A percentile compares a stretch with the other conserved stretches of the same genome.
phyloP scores from a whole-genome alignment of 805 yeast genomes.

The Blastobotrys attinorum region DNA sequence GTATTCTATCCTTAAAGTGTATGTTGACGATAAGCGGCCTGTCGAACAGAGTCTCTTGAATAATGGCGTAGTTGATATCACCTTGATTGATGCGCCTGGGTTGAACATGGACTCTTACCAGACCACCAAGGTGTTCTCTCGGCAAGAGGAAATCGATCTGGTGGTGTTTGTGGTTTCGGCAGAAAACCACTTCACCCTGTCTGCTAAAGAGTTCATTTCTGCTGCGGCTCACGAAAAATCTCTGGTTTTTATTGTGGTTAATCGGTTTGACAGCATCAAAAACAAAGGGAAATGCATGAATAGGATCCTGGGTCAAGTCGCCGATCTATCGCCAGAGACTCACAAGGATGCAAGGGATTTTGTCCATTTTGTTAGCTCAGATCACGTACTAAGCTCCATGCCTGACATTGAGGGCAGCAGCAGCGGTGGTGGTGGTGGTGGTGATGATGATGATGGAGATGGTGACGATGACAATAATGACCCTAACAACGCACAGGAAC shows the following conservation, averaged over 20 bases:
- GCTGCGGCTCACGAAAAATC: constrained; percentile 88
- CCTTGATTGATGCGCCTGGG: constrained; percentile 96
- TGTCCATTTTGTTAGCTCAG: constrained; percentile 83
- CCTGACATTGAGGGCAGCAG: constrained; percentile 32
- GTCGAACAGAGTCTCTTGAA: constrained; percentile 61
- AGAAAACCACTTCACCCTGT: constrained; percentile 88
- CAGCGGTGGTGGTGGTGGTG: constrained; percentile 28
- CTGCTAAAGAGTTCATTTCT: constrained; percentile 88
- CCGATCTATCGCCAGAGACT: constrained; percentile 81
- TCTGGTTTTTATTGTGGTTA: constrained; percentile 87
- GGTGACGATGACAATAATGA: constrained; percentile 12
- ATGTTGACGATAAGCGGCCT: constrained; percentile 67
- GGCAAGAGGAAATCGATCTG: constrained; percentile 95
- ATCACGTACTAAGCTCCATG: constrained; percentile 34
- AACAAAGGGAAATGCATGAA: constrained; percentile 73
- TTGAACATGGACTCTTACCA: constrained; percentile 86
- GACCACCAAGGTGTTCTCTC: constrained; percentile 88
- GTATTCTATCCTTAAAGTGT: constrained; percentile 69
- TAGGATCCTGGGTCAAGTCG: constrained; percentile 77
- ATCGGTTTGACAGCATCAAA: constrained; percentile 77
- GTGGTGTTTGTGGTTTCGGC: constrained; percentile 95
- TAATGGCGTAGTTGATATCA: constrained; percentile 88
- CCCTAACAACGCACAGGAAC: too few relatives aligned
- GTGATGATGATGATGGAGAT: constrained; percentile 23
- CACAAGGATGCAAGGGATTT: constrained; percentile 82